These are phyloP conservation scores for Fusarium multiceps DNA, from an alignment of 2,329 filamentous ascomycete species.

Conservation along the genomic window DNA sequence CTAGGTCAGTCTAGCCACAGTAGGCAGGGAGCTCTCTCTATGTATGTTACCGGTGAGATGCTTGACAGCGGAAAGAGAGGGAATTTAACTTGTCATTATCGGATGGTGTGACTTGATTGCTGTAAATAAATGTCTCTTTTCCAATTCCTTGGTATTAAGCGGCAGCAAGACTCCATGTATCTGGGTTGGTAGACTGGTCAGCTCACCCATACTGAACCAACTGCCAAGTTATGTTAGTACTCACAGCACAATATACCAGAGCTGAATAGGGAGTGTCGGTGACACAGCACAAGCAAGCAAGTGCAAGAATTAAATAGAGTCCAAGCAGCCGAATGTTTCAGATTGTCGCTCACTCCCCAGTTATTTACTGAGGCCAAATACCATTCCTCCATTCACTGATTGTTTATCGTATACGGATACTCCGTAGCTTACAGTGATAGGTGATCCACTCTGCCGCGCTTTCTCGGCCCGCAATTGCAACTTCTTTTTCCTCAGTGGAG, in stretches of 20 bases:
- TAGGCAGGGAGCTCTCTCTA: neutral
- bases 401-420: neutral
- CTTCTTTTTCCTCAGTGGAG: neutral
- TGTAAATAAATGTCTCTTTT: constrained; percentile 6
- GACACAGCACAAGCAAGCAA: constrained; percentile 29
- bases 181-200: neutral
- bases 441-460: constrained; percentile 16
- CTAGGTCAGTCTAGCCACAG: neutral
- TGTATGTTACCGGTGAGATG: neutral
- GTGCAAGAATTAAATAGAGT: neutral
- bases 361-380: constrained; percentile 3
- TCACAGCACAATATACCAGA: neutral
- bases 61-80: constrained; percentile 9
- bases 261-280: constrained; percentile 9
- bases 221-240: neutral
- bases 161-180: neutral
- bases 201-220: neutral
- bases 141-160: neutral
- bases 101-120: constrained; percentile 18
- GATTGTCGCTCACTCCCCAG: neutral
- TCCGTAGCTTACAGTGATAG: neutral
- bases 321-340: constrained; percentile 10
- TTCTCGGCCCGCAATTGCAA: constrained; percentile 34
- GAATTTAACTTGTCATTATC: constrained; percentile 10
- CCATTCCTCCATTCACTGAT: neutral